These are phyloP conservation scores for Tardiomyces blankii DNA, from an alignment of 1,139 yeast species.

Conservation along the genomic window DNA sequence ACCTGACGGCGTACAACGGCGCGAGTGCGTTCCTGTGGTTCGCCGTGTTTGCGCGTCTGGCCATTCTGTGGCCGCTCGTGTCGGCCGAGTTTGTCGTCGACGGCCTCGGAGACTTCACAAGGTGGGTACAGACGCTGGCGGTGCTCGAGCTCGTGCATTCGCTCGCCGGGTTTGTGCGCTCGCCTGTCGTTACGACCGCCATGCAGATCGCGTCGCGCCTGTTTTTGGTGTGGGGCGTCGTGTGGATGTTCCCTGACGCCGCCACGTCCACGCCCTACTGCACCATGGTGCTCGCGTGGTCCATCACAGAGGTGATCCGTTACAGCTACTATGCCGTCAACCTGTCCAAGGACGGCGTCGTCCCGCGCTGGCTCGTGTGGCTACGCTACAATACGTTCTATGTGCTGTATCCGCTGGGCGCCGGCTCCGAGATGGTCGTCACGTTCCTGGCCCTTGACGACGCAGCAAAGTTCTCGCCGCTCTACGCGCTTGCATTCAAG, in stretches of 20 bases:
- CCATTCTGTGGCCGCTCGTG: constrained; percentile 27
- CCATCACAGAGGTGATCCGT: constrained; percentile 78
- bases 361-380: constrained; percentile 55
- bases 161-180: constrained; percentile 59
- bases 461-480: constrained; percentile 44
- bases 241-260: constrained; percentile 58
- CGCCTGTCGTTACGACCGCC: constrained; percentile 73
- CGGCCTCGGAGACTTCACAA: constrained; percentile 48
- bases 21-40: constrained; percentile 60
- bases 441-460: constrained; percentile 55
- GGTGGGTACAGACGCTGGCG: constrained; percentile 73
- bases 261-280: constrained; percentile 48
- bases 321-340: constrained; percentile 73
- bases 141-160: constrained; percentile 74
- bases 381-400: constrained; percentile 76
- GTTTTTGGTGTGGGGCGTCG: constrained; percentile 73
- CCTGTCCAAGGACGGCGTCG: constrained; percentile 37
- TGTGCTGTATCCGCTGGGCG: constrained; percentile 84
- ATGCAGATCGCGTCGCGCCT: constrained; percentile 84
- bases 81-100: constrained; percentile 43
- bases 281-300: constrained; percentile 76
- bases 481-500: constrained; percentile 46
- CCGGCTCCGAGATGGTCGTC: constrained; percentile 67
- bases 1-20: constrained; percentile 47
- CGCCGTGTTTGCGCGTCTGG: constrained; percentile 34